Percentiles rank a stretch among this genome's conserved stretches.
phyloP scores from a whole-genome alignment of 441 rosid genomes.

The Pelargonium australe region DNA sequence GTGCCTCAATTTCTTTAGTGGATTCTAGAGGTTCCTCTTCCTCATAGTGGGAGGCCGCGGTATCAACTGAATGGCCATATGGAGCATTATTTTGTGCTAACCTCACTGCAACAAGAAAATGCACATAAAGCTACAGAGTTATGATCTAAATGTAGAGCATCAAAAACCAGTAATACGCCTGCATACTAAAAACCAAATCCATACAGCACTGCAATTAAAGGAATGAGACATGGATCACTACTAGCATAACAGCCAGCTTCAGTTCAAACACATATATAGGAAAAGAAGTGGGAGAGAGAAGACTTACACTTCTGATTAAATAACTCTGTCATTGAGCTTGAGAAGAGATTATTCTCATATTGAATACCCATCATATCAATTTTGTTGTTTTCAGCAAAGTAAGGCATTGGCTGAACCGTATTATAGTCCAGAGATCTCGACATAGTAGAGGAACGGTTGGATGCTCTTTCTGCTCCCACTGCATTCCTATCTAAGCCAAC shows the following conservation, averaged over 20 bases:
- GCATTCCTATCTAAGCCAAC: conserved; percentile 25
- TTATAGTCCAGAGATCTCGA: conserved; percentile 26
- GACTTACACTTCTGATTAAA: conserved; percentile 45
- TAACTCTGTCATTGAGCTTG: conserved; percentile 54
- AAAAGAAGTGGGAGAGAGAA: background rate
- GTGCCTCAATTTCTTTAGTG: conserved; percentile 59
- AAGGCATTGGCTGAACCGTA: conserved; percentile 22
- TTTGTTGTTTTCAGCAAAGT: conserved; percentile 26
- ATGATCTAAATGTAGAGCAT: conserved; percentile 5
- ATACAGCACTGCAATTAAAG: conserved; percentile 8
- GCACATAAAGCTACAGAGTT: conserved; percentile 12
- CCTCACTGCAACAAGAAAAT: conserved; percentile 41
- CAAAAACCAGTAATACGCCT: conserved; percentile 16
- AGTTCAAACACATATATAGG: background rate
- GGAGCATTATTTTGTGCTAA: conserved; percentile 31
- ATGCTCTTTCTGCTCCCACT: conserved; percentile 33
- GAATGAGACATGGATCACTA: conserved; percentile 5
- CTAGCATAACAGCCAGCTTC: conserved; percentile 1
- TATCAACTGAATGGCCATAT: conserved; percentile 40
- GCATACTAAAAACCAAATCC: conserved; percentile 14
- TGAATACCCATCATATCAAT: conserved; percentile 29
- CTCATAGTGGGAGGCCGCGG: conserved; percentile 36
- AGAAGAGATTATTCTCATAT: conserved; percentile 53
- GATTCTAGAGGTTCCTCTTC: conserved; percentile 49
- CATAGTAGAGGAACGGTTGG: conserved; percentile 25